Conservation (phyloP, 1,139 yeast species). For the Petasospora fabianii region DNA sequence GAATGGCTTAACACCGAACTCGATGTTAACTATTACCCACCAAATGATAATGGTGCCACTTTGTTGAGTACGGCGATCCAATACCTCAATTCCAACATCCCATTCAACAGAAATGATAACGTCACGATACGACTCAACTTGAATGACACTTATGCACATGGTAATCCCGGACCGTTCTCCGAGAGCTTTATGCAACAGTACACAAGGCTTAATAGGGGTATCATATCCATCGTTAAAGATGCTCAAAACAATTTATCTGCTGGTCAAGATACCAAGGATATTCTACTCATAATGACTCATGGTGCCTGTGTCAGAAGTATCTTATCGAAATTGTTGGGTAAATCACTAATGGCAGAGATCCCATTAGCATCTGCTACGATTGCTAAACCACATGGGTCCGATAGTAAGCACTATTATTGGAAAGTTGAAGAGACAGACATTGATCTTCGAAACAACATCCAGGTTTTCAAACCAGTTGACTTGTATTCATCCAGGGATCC, state of each 20-base stretch:
- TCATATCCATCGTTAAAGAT: slow-evolving; percentile 23
- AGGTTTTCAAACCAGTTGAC: slow-evolving; percentile 16
- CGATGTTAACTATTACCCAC: slow-evolving; percentile 35
- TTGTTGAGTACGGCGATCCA: slow-evolving; percentile 34
- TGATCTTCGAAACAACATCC: slow-evolving; percentile 12
- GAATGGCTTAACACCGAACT: slow-evolving; percentile 38
- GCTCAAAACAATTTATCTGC: slow-evolving; percentile 3
- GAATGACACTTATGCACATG: slow-evolving; percentile 22
- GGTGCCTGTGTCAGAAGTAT: slow-evolving; percentile 28
- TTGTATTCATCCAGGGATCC: slow-evolving; percentile 22
- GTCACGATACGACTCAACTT: slow-evolving; percentile 19
- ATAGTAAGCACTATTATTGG: slow-evolving; percentile 18
- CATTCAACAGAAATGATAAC: slow-evolving; percentile 18
- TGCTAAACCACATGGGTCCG: slow-evolving; percentile 18
- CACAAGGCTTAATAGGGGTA: slow-evolving; percentile 20
- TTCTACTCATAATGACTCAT: slow-evolving; percentile 26
- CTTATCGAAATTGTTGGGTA: slow-evolving; percentile 24
- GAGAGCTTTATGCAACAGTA: slow-evolving; percentile 25
- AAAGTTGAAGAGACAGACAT: slow-evolving; percentile 25
- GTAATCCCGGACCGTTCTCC: slow-evolving; percentile 27
- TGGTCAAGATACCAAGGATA: slow-evolving; percentile 17
- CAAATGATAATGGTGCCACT: slow-evolving; percentile 39
- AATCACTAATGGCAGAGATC: slow-evolving; percentile 24
- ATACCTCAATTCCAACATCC: slow-evolving; percentile 30
- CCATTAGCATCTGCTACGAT: slow-evolving; percentile 27